Conservation (phyloP, 176 grass and related monocot genomes). For the Cocos nucifera region DNA sequence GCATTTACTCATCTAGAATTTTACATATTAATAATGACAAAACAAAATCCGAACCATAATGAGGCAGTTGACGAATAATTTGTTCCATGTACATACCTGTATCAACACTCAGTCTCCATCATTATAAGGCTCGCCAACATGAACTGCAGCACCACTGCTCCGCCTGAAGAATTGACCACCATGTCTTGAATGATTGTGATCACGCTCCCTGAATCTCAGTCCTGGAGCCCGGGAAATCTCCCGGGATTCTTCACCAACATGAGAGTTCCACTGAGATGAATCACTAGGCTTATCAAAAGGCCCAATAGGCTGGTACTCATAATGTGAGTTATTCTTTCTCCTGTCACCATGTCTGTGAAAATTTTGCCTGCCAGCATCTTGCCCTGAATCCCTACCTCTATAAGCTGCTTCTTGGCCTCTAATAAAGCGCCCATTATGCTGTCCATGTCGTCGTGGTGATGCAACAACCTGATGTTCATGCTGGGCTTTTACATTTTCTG, state of each 20-base stretch:
- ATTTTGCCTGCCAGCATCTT: conserved; percentile 22
- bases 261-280: conserved; percentile 26
- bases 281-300: conserved; percentile 30
- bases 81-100: background rate
- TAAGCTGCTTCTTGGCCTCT: conserved; percentile 34
- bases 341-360: conserved; percentile 30
- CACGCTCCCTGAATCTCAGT: conserved; percentile 24
- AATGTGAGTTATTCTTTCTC: conserved; percentile 34
- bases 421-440: conserved; percentile 36
- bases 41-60: background rate
- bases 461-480: conserved; percentile 35
- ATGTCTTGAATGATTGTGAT: conserved; percentile 18
- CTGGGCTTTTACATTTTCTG: conserved; percentile 9
- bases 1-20: background rate
- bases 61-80: background rate
- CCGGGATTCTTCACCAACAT: conserved; percentile 11
- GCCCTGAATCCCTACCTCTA: conserved; percentile 42
- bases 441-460: conserved; percentile 24
- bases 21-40: background rate
- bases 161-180: conserved; percentile 34
- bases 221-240: conserved; percentile 17
- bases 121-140: conserved; percentile 14
- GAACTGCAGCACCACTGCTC: conserved; percentile 11
- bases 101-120: conserved; percentile 28
- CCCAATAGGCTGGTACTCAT: conserved; percentile 57